Evolutionary conservation across 2,329 filamentous ascomycete species (phyloP), one percentile per base, ranked within the genome.

Genomic region (Fusarium concolor): DNA sequence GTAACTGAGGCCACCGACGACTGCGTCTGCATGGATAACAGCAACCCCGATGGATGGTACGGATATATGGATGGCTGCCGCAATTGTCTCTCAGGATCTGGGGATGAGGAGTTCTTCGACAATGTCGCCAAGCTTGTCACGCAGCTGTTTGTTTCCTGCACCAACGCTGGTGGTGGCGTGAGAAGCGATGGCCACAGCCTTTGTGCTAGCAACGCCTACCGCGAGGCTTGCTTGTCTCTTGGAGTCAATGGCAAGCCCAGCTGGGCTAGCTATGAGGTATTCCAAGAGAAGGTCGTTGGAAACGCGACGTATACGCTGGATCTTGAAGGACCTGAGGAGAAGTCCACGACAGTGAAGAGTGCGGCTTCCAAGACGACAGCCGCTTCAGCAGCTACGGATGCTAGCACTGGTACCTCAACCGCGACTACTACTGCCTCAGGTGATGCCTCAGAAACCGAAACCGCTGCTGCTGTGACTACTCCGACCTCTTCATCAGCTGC

Each of bases 91-190:
- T 35, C 33, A 4, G 55, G 61, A 3, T 46, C 45, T 18, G 52
- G 57, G 2, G 43, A 59, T 10, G 56, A 62, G 2, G 65, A 63
- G 5, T 70, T 70, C 33, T 70, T 70, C n/a, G 65, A 66, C 18
- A 68, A 66, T 15, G 56, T 62, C 11, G 51, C 60, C 3, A 41
- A n/a, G 6, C 67, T 68, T 10, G 54, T 70, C n/a, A 70, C 68
- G 2, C 68, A 70, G 51, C 18, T 70, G n/a, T 70, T 70, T 22
- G 68, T 70, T 11, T 70, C 68, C 2, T 70, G 68, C 14, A 70
- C 68, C 6, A 68, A 70, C 6, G 61, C 46, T 0, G 68, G 68
- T 1, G 68, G 68, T 5, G 67, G 56, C 7, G 67, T 70, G 8
- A 62, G 37, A 9, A 68, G 68, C 35, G 43, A 68, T n/a, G 65